Evolutionary conservation across 139 green algal genomes (phyloP).

Genomic region (Auxenochlorella pyrenoidosa): DNA sequence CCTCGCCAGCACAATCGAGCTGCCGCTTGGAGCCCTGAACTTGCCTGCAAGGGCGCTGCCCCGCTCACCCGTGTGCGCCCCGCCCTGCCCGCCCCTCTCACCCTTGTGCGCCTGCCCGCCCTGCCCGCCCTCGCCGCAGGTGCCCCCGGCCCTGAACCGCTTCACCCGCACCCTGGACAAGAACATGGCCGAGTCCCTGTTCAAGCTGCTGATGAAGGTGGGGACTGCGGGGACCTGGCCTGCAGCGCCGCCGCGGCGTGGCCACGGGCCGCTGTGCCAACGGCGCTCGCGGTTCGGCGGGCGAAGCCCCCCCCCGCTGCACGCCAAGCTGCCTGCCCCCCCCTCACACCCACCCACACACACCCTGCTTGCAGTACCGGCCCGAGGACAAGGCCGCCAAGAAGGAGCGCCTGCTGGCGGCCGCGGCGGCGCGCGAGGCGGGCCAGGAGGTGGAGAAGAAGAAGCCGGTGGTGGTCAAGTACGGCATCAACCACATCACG

Average conservation of each 20-base stretch:
- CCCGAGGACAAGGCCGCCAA: constrained; percentile 98
- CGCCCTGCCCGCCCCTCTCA: not conserved
- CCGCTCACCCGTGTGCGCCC: not conserved
- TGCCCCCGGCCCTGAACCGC: constrained; percentile 86
- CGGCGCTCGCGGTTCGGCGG: too few species aligned
- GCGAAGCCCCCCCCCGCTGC: too few species aligned
- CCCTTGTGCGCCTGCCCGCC: not conserved
- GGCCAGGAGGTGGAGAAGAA: constrained; percentile 91
- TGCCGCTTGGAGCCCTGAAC: too few species aligned
- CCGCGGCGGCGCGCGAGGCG: constrained; percentile 66
- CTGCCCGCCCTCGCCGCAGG: constrained; percentile 44
- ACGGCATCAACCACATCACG: constrained; percentile 99
- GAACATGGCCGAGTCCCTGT: constrained; percentile 92
- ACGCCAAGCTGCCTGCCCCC: too few species aligned
- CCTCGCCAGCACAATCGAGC: too few species aligned
- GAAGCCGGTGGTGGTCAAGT: constrained; percentile 98
- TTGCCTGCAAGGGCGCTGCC: too few species aligned
- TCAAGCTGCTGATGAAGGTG: constrained; percentile 98
- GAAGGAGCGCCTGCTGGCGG: constrained; percentile 89
- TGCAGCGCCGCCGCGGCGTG: too few species aligned
- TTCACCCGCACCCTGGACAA: constrained; percentile 92
- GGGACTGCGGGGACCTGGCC: too few species aligned
- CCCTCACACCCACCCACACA: too few species aligned
- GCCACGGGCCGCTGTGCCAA: too few species aligned
- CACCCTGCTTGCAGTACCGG: constrained; percentile 60